A percentile compares a stretch with the other conserved stretches of the same genome.
These are phyloP conservation scores for Echinosophora koreensis DNA, from an alignment of 306 rosid genomes.

Conservation along the genomic window DNA sequence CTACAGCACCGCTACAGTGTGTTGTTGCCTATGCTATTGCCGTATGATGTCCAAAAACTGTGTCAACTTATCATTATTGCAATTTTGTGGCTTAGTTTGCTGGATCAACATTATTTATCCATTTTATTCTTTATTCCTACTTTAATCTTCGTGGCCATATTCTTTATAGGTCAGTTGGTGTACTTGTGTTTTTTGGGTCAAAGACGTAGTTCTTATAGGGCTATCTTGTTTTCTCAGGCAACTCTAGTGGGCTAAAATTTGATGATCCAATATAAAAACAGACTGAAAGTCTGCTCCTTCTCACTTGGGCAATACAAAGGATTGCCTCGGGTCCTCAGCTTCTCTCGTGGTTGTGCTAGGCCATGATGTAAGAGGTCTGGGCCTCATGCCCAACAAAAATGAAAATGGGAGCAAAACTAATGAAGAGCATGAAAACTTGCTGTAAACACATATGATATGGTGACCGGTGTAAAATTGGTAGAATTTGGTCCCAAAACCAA, in stretches of 20 bases:
- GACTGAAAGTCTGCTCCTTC: too few species aligned
- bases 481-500: too few species aligned
- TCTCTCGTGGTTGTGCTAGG: background rate
- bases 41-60: too few species aligned
- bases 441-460: background rate
- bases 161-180: background rate
- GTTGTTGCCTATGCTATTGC: too few species aligned
- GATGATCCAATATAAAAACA: background rate
- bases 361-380: background rate
- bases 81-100: background rate
- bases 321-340: background rate
- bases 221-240: background rate
- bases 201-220: background rate
- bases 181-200: too few species aligned
- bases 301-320: background rate
- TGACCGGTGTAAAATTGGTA: too few species aligned
- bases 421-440: background rate
- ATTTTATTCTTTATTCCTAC: background rate
- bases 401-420: constrained; percentile 8
- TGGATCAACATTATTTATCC: background rate
- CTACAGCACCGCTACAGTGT: too few species aligned
- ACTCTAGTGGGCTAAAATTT: background rate
- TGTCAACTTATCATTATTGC: too few species aligned
- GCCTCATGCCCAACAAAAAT: background rate
- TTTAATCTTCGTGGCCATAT: background rate